Conservation (phyloP, 1,284 basidiomycete genomes). For the Boletus sp. region DNA sequence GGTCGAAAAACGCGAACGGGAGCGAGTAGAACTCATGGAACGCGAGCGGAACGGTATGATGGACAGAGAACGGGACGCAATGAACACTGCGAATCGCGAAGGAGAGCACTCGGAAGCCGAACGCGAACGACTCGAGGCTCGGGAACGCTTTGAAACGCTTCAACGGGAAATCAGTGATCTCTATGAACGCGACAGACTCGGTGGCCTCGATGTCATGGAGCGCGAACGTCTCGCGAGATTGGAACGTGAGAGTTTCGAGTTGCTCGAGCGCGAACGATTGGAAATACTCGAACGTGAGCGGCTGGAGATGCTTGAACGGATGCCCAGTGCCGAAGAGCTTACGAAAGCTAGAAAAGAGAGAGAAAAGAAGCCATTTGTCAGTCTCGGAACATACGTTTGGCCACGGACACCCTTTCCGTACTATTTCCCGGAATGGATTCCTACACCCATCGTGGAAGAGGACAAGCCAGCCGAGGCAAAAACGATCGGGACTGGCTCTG, state of each 20-base stretch:
- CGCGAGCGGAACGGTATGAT: slow-evolving; percentile 21
- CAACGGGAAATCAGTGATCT: slow-evolving; percentile 37
- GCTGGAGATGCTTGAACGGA: slow-evolving; percentile 37
- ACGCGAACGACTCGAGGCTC: slow-evolving; percentile 34
- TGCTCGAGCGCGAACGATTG: slow-evolving; percentile 35
- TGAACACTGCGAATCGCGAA: slow-evolving; percentile 24
- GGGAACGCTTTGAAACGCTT: slow-evolving; percentile 36
- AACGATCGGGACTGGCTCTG: slow-evolving; percentile 12
- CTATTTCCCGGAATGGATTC: slow-evolving; percentile 45
- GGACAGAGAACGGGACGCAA: slow-evolving; percentile 30
- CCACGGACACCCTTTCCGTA: slow-evolving; percentile 57
- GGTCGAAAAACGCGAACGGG: slow-evolving; percentile 28
- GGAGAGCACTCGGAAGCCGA: slow-evolving; percentile 30
- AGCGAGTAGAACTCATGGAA: slow-evolving; percentile 30
- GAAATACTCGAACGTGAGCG: slow-evolving; percentile 38
- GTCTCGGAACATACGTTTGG: slow-evolving; percentile 70
- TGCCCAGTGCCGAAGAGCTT: slow-evolving; percentile 40
- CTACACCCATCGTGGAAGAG: slow-evolving; percentile 29
- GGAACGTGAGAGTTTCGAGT: slow-evolving; percentile 34
- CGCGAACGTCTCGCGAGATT: slow-evolving; percentile 31
- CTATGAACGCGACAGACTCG: slow-evolving; percentile 36
- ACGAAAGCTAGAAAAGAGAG: slow-evolving; percentile 38
- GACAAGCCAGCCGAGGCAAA: slow-evolving; percentile 17
- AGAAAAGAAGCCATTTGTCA: slow-evolving; percentile 43
- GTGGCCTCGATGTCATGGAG: slow-evolving; percentile 32